Percentiles rank a stretch among this genome's conserved stretches.
These are phyloP conservation scores for Escallonia rubra DNA, from an alignment of 129 eudicot genomes.

Conservation along the genomic window DNA sequence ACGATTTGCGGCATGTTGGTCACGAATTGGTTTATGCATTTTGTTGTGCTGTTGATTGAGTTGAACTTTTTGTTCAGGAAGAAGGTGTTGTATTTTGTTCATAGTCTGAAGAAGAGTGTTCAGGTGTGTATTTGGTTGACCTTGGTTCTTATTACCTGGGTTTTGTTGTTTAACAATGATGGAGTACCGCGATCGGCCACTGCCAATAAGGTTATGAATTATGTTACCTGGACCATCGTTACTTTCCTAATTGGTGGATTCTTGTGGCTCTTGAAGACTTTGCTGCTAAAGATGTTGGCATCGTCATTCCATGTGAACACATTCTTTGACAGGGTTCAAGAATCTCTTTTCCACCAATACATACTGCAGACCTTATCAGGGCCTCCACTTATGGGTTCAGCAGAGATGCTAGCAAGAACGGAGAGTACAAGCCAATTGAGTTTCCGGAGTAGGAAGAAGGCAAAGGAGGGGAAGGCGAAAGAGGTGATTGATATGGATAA, in stretches of 20 bases:
- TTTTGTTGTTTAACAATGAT: conserved; percentile 35
- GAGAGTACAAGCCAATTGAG: conserved; percentile 48
- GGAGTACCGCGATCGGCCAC: conserved; percentile 32
- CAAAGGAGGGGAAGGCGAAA: conserved; percentile 39
- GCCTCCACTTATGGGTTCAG: conserved; percentile 56
- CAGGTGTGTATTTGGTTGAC: conserved; percentile 69
- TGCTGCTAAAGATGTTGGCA: conserved; percentile 71
- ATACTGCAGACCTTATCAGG: conserved; percentile 68
- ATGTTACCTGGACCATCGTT: conserved; percentile 61
- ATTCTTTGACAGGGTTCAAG: conserved; percentile 91
- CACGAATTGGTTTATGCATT: conserved; percentile 62
- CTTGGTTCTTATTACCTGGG: conserved; percentile 78
- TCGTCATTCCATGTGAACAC: conserved; percentile 80
- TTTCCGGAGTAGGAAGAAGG: conserved; percentile 31
- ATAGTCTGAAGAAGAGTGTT: conserved; percentile 72
- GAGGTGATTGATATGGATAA: conserved; percentile 72
- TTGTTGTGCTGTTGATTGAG: conserved; percentile 71
- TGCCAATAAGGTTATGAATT: conserved; percentile 37
- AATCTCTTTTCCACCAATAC: conserved; percentile 80
- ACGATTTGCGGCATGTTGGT: conserved; percentile 70
- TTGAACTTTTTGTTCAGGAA: conserved; percentile 66
- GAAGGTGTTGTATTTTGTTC: conserved; percentile 80
- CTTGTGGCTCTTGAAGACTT: conserved; percentile 76
- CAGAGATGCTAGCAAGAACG: conserved; percentile 34
- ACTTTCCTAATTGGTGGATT: conserved; percentile 58